These are phyloP conservation scores for Didymella exigua DNA, from an alignment of 2,329 filamentous ascomycete species.

Conservation along the genomic window DNA sequence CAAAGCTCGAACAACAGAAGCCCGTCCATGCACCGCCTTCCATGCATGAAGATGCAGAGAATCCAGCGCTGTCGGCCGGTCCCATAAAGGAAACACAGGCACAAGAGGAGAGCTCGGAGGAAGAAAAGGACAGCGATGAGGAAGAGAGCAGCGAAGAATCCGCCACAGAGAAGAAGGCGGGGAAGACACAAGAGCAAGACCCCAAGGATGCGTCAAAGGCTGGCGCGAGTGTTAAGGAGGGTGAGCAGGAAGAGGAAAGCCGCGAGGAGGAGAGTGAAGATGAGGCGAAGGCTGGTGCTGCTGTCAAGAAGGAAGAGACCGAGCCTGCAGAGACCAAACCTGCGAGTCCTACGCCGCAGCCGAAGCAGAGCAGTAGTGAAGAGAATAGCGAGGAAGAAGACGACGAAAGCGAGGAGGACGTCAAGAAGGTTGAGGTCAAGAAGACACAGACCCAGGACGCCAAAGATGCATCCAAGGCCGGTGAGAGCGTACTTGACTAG, in stretches of 20 bases:
- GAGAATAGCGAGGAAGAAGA: constrained; percentile 7
- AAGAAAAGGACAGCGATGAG: constrained; percentile 14
- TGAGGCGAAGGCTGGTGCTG: neutral
- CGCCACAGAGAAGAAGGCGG: constrained; percentile 10
- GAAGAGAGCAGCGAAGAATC: constrained; percentile 22
- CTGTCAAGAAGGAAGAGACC: neutral
- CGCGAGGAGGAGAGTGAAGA: neutral
- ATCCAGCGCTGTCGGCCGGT: constrained; percentile 29
- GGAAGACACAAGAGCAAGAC: constrained; percentile 32
- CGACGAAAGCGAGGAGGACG: neutral
- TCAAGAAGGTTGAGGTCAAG: neutral
- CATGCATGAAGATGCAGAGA: constrained; percentile 33
- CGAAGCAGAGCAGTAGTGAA: constrained; percentile 21
- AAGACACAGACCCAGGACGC: constrained; percentile 31
- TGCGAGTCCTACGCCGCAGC: constrained; percentile 17
- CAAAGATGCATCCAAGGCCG: constrained; percentile 38
- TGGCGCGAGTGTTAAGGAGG: constrained; percentile 46
- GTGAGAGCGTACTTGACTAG: constrained; percentile 46
- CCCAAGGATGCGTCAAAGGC: constrained; percentile 39
- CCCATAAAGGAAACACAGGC: constrained; percentile 25
- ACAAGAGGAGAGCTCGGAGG: constrained; percentile 15
- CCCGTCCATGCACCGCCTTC: constrained; percentile 30
- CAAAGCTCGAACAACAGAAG: constrained; percentile 26
- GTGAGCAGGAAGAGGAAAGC: constrained; percentile 20
- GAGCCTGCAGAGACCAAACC: constrained; percentile 12